Conservation (phyloP, 2,329 filamentous ascomycete species). For the Claviceps spartinae region DNA sequence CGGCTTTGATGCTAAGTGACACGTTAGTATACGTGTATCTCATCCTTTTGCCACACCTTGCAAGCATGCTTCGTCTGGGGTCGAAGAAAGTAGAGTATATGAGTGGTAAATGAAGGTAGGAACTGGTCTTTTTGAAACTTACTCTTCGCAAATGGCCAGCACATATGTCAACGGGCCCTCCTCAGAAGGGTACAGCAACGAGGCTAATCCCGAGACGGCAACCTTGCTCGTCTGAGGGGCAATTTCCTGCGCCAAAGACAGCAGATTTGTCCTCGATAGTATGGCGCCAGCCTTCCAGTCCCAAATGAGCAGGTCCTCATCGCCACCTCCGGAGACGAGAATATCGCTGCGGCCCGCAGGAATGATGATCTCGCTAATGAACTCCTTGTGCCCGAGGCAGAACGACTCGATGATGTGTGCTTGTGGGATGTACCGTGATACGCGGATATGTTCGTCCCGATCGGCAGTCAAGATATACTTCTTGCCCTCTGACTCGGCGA, state of each 20-base stretch:
- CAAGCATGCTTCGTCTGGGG: slow-evolving; percentile 9
- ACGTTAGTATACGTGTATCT: not conserved
- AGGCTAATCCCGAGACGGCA: slow-evolving; percentile 32
- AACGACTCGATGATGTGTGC: slow-evolving; percentile 79
- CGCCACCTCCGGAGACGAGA: slow-evolving; percentile 78
- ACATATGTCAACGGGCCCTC: slow-evolving; percentile 22
- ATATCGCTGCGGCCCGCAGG: slow-evolving; percentile 40
- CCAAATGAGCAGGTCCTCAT: slow-evolving; percentile 68
- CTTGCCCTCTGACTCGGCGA: slow-evolving; percentile 29
- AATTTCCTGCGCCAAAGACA: slow-evolving; percentile 27
- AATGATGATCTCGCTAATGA: slow-evolving; percentile 65
- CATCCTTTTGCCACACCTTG: not conserved
- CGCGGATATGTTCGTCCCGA: slow-evolving; percentile 64
- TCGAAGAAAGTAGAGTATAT: not conserved
- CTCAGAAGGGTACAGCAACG: slow-evolving; percentile 19
- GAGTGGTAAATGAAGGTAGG: not conserved
- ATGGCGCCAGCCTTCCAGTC: slow-evolving; percentile 53
- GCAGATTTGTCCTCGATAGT: slow-evolving; percentile 40
- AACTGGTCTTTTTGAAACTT: slow-evolving; percentile 13
- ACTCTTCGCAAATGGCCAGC: slow-evolving; percentile 46
- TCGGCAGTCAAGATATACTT: slow-evolving; percentile 43
- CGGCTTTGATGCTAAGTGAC: slow-evolving; percentile 36
- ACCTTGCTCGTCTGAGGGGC: slow-evolving; percentile 25
- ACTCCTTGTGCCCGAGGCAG: slow-evolving; percentile 78
- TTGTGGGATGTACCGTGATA: slow-evolving; percentile 71